Conservation (phyloP, 192 early-diverging fungal species). For the Polychytrium aggregatum region DNA sequence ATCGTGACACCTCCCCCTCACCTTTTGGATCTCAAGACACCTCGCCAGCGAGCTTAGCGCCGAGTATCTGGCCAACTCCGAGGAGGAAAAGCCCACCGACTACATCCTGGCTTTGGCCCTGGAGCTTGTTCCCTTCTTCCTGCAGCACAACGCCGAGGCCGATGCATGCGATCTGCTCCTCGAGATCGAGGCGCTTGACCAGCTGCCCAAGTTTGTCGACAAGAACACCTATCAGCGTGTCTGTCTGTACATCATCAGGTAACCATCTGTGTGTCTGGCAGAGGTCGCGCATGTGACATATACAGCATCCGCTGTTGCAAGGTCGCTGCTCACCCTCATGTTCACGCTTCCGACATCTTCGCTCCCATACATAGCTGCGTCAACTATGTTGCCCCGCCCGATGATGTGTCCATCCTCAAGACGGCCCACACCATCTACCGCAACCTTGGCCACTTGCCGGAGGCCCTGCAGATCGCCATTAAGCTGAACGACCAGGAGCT, state of each 20-base stretch:
- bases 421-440: conserved; percentile 88
- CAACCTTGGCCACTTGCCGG: conserved; percentile 64
- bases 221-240: conserved; percentile 89
- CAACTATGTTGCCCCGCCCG: conserved; percentile 80
- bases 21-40: too few species aligned
- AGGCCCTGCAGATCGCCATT: conserved; percentile 79
- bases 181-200: conserved; percentile 75
- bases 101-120: conserved; percentile 63
- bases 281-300: too few species aligned
- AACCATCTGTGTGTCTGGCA: too few species aligned
- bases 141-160: conserved; percentile 95
- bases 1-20: too few species aligned
- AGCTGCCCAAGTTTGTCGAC: conserved; percentile 74
- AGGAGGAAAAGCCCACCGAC: conserved; percentile 50
- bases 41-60: conserved; percentile 80
- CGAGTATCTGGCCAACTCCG: conserved; percentile 61
- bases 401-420: conserved; percentile 70
- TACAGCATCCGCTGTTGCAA: too few species aligned
- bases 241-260: conserved; percentile 89
- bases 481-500: conserved; percentile 68
- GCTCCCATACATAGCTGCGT: conserved; percentile 83
- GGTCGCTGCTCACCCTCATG: too few species aligned
- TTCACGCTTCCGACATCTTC: too few species aligned
- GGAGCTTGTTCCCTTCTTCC: conserved; percentile 86
- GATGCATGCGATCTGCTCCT: conserved; percentile 95